Conservation (phyloP, 192 early-diverging fungal species). For the Entomortierella lignicola region DNA sequence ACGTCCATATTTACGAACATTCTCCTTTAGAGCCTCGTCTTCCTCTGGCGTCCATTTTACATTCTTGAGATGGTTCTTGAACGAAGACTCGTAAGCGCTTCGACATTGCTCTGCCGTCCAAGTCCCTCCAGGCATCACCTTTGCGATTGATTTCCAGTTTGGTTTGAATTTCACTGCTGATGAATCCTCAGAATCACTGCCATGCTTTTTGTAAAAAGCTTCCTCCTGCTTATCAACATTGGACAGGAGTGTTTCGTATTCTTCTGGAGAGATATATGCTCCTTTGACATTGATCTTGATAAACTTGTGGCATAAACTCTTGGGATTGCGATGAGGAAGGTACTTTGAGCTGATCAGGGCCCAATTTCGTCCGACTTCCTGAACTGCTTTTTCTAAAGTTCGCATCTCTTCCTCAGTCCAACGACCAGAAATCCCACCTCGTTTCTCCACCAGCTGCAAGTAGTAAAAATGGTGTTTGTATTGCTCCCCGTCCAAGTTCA, state of each 20-base stretch:
- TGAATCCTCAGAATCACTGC: background rate
- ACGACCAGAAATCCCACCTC: background rate
- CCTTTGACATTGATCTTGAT: constrained; percentile 11
- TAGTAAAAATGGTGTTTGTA: constrained; percentile 50
- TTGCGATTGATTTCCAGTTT: constrained; percentile 27
- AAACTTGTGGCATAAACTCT: constrained; percentile 50
- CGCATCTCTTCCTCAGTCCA: constrained; percentile 30
- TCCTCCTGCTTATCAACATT: constrained; percentile 29
- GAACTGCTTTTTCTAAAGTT: constrained; percentile 31
- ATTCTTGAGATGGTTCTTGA: constrained; percentile 31
- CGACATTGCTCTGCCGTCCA: constrained; percentile 39
- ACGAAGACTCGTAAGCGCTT: constrained; percentile 30
- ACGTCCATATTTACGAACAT: constrained; percentile 2
- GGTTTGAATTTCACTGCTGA: constrained; percentile 3
- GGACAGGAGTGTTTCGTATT: constrained; percentile 32
- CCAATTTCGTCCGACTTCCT: constrained; percentile 31
- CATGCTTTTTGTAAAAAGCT: background rate
- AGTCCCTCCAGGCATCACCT: constrained; percentile 16
- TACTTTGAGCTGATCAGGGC: constrained; percentile 1
- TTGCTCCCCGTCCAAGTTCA: constrained; percentile 8
- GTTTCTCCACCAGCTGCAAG: constrained; percentile 1
- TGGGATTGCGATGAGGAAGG: constrained; percentile 34
- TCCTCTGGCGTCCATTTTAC: constrained; percentile 24
- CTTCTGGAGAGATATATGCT: constrained; percentile 18
- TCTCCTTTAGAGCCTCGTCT: constrained; percentile 4